Conservation (phyloP, 345 rosid species). For the Sonneratia alba region DNA sequence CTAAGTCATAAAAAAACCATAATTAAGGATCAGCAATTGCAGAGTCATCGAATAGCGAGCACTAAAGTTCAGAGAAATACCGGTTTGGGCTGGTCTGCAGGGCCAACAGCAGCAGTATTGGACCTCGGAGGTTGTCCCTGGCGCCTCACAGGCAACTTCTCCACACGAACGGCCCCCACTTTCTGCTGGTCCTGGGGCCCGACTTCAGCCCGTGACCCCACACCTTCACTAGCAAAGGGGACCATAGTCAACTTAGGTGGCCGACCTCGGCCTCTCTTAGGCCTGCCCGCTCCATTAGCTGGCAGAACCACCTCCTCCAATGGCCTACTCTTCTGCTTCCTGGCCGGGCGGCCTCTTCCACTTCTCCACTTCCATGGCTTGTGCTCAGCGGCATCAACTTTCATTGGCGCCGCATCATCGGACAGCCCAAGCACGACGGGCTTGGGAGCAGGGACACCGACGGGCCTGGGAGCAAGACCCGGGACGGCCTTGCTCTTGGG, state of each 20-base stretch:
- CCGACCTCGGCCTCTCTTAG: slow-evolving; percentile 30
- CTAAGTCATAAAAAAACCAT: no score
- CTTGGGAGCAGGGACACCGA: not conserved
- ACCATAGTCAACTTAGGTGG: slow-evolving; percentile 20
- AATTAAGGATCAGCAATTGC: not conserved
- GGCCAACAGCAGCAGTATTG: not conserved
- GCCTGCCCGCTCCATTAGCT: slow-evolving; percentile 7
- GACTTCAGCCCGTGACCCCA: not conserved
- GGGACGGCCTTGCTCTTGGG: not conserved
- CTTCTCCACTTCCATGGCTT: slow-evolving; percentile 17
- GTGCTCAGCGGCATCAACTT: no score
- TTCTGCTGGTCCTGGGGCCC: not conserved
- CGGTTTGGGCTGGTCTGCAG: not conserved
- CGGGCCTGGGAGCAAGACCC: not conserved
- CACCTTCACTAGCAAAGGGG: not conserved
- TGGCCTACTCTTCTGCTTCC: not conserved
- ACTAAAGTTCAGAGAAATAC: not conserved
- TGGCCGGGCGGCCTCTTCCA: slow-evolving; percentile 25
- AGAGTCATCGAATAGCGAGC: not conserved
- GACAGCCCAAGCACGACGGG: not conserved
- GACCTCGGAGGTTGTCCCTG: slow-evolving; percentile 3
- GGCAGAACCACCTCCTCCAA: slow-evolving; percentile 1
- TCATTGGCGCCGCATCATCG: not conserved
- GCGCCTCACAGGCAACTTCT: slow-evolving; percentile 27
- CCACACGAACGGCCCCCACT: not conserved